Evolutionary conservation across 2,329 filamentous ascomycete species (phyloP).

Genomic region (Biscogniauxia mediterranea): DNA sequence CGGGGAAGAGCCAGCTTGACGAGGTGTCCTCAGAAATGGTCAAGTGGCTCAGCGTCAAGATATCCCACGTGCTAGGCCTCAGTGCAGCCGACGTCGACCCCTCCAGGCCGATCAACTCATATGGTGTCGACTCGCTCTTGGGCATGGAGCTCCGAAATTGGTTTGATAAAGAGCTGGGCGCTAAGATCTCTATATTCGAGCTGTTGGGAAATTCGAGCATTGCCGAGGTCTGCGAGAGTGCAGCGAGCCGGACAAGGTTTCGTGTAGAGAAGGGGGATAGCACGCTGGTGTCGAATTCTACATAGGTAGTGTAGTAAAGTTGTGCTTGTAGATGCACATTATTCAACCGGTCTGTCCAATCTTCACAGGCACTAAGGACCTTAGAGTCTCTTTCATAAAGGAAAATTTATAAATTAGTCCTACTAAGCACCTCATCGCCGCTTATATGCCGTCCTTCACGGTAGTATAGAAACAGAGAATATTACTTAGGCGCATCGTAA

Average conservation of each 20-base stretch:
- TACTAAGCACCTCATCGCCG: too few relatives aligned
- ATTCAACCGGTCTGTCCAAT: too few relatives aligned
- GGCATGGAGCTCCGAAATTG: not conserved
- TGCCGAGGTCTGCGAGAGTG: not conserved
- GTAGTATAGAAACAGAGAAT: too few relatives aligned
- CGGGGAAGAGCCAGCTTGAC: not conserved
- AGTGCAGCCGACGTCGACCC: not conserved
- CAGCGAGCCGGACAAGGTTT: not conserved
- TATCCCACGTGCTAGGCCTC: not conserved
- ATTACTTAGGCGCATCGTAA: too few relatives aligned
- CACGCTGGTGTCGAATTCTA: too few relatives aligned
- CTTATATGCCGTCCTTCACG: too few relatives aligned
- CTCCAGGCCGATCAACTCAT: not conserved
- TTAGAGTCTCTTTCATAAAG: too few relatives aligned
- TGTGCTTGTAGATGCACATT: too few relatives aligned
- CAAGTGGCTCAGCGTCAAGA: not conserved
- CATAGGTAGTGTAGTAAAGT: too few relatives aligned
- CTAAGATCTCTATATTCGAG: slow-evolving; percentile 1
- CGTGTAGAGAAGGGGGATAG: not conserved
- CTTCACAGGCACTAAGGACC: too few relatives aligned
- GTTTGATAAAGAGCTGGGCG: not conserved
- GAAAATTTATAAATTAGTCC: too few relatives aligned
- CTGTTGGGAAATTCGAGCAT: not conserved
- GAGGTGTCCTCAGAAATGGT: not conserved
- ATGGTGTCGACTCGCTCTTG: not conserved